Evolutionary conservation across 306 rosid genomes (phyloP), one percentile per base, ranked within the genome.

Genomic region (Carpinus viminea): DNA sequence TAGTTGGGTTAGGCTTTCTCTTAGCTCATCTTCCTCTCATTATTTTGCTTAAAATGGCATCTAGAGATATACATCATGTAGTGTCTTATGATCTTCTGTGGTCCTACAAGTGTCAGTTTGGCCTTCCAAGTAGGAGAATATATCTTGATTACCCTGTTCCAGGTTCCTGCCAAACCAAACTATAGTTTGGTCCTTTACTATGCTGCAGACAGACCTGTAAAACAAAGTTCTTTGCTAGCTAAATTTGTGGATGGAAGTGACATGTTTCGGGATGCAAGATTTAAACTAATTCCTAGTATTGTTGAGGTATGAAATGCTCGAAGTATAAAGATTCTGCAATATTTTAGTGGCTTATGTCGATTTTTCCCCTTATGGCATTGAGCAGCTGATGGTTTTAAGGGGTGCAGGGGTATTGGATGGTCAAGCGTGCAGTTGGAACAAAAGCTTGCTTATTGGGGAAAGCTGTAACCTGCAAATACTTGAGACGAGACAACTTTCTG

Each of bases 151-250:
- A 70, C 0, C 59, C 75, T 83, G 76, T 68, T 68, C 41, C 91
- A 95, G 98, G 93, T 95, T 84, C 99, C 99, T 64, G 99, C 96
- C 55, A 95, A 93, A 85, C 99, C 99, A 83, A 93, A 95, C 90
- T 93, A 92, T 73, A 86, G 91, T 68, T 86, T 95, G 92, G 97
- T 89, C 74, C 86, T 89, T 68, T 93, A 95, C 86, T 91, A 83
- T 79, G 97, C 99, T 57, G 86, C 96, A 47, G 93, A 89, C 68
- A 88, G 99, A 82, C 96, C 97, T 54, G 60, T 88, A 73, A 87
- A 85, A 41, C 79, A 89, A 80, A 80, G 81, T 76, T 95, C 99
- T 68, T 78, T 95, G 82, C 81, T 95, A 86, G 88, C 90, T 56
- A 90, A 89, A 83, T 95, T 92, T 86, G 87, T 84, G 48, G 89